Percentiles rank a stretch among this genome's conserved stretches.
These are phyloP conservation scores for Discostella stelligera DNA, from an alignment of 352 stramenopile genomes.

Conservation along the genomic window DNA sequence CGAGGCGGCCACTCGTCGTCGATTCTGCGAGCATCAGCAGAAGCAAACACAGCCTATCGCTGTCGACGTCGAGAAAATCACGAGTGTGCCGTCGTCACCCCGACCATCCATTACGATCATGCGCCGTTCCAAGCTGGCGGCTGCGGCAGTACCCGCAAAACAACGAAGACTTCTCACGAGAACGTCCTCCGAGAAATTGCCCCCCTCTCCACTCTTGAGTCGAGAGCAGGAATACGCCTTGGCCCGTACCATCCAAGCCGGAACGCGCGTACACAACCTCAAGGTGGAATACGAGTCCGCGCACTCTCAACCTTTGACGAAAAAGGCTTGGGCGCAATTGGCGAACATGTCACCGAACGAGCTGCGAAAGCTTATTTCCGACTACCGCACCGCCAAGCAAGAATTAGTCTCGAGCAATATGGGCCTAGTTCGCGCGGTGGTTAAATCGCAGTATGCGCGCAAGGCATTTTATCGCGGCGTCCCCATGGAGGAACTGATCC, in stretches of 20 bases:
- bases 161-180: background rate
- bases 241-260: constrained; percentile 65
- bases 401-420: constrained; percentile 83
- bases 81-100: background rate
- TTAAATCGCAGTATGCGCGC: constrained; percentile 55
- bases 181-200: background rate
- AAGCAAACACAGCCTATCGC: background rate
- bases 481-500: constrained; percentile 81
- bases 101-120: background rate
- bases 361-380: constrained; percentile 53
- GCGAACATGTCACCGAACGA: constrained; percentile 53
- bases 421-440: constrained; percentile 83
- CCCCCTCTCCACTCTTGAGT: constrained; percentile 15
- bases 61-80: background rate
- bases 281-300: constrained; percentile 55
- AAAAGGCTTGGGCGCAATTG: constrained; percentile 62
- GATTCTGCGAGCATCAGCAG: background rate
- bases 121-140: background rate
- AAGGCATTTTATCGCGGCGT: constrained; percentile 53
- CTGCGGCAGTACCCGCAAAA: background rate
- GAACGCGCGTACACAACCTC: constrained; percentile 61
- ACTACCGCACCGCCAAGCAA: constrained; percentile 75
- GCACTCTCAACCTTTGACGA: constrained; percentile 30
- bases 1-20: constrained; percentile 24
- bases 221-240: constrained; percentile 72